These are phyloP conservation scores for Sporobolomyces roseus DNA, from an alignment of 768 basidiomycete genomes.

Conservation along the genomic window DNA sequence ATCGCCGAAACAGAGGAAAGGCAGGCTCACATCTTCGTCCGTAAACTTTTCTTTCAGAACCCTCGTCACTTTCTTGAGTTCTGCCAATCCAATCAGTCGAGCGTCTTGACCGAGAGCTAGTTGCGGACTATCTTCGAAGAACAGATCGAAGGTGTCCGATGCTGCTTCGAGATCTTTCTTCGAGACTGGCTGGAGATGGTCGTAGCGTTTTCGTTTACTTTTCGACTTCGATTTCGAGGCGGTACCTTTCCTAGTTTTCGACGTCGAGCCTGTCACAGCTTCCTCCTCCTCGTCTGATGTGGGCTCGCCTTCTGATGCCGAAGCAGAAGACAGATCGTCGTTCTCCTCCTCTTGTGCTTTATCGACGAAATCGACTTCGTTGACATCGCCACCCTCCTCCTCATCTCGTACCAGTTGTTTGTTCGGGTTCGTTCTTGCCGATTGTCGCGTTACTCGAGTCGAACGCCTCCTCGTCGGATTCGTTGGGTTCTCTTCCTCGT, in stretches of 20 bases:
- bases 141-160: conserved; percentile 39
- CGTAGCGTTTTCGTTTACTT: conserved; percentile 13
- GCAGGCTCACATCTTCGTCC: conserved; percentile 39
- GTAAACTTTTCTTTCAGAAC: conserved; percentile 41
- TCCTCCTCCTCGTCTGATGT: too few species aligned
- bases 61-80: conserved; percentile 37
- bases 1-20: not conserved
- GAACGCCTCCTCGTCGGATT: not conserved
- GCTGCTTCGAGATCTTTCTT: conserved; percentile 19
- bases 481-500: not conserved
- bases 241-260: too few species aligned
- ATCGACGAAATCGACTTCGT: conserved; percentile 11
- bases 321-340: too few species aligned
- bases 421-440: conserved; percentile 6
- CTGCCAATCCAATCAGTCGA: conserved; percentile 33
- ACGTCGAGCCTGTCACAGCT: too few species aligned
- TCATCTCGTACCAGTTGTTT: not conserved
- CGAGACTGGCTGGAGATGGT: conserved; percentile 8
- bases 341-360: not conserved
- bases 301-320: too few species aligned
- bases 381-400: not conserved
- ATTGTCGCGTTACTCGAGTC: not conserved
- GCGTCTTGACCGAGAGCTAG: not conserved
- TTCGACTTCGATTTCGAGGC: too few species aligned
- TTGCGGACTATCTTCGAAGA: conserved; percentile 35